Base-by-base conservation (phyloP, 768 basidiomycete genomes). In the Leccinum subtestaceum region DNA sequence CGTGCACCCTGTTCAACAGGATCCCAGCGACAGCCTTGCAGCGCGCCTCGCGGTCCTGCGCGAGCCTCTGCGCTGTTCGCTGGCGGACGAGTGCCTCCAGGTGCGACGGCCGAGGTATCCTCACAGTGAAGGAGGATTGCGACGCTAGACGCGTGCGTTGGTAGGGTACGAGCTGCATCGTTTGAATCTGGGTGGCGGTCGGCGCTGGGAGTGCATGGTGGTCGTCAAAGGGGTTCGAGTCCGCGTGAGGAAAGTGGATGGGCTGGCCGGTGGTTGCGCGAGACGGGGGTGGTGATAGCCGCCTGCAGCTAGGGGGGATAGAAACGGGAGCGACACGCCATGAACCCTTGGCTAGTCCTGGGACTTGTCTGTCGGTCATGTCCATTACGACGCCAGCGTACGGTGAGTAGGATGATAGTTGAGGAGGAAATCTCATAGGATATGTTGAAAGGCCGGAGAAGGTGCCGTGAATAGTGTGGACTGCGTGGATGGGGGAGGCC, bases 11-110 rank as follows among this genome's bases (percentile, higher is more conserved):
- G 64, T 80, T 81, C 27, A 87, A 74, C 32, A 87, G 68, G 49
- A 84, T 84, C 19, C 81, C 83, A 2, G 85, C 85, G 1, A 87
- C 83, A 55, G 85, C 77, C 65, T 77, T 78, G 58, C 80, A 77
- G 13, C 78, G 74, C 5, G 77, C 75, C 56, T 78, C 77, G 60
- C 68, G 73, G 56, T 77, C 76, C 69, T 67, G 69, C 52, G 65
- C 72, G 63, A 67, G 62, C 38, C 72, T 48, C 47, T 72, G 72
- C 4, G 72, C 70, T 31, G 72, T 72, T 52, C 71, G 51, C 53
- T 72, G 72, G 5, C 72, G 71, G 10, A 74, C 63, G 29, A 72
- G 36, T 8, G 61, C 59, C 8, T 72, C 71, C 2, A 72, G 31
- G 27, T 67, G 60, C 1, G 60, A 60, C 1, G 65, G 17, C 7